Evolutionary conservation across 495 filamentous ascomycete genomes (phyloP).

Genomic region (Hamigera avellanea): DNA sequence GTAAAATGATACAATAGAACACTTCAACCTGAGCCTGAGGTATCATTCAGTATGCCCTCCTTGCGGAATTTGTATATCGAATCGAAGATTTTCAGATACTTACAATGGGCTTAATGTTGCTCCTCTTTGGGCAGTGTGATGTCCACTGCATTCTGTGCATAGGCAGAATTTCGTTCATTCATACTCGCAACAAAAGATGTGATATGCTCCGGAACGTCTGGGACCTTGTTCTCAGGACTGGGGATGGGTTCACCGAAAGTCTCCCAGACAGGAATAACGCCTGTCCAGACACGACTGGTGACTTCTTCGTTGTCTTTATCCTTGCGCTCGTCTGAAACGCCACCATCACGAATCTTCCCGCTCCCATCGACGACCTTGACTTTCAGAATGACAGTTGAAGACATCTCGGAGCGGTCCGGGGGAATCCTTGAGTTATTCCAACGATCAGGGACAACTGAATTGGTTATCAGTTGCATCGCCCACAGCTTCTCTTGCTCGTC

Average conservation of each 20-base stretch:
- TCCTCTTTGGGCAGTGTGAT: slow-evolving; percentile 25
- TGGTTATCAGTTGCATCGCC: slow-evolving; percentile 75
- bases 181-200: slow-evolving; percentile 39
- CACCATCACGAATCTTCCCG: slow-evolving; percentile 64
- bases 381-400: slow-evolving; percentile 61
- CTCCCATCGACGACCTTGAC: slow-evolving; percentile 60
- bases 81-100: too few species aligned
- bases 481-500: slow-evolving; percentile 63
- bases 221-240: slow-evolving; percentile 46
- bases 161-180: slow-evolving; percentile 40
- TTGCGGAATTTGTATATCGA: too few species aligned
- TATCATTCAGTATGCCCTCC: too few species aligned
- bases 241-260: slow-evolving; percentile 58
- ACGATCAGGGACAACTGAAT: slow-evolving; percentile 55
- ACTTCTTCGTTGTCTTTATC: slow-evolving; percentile 55
- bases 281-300: slow-evolving; percentile 57
- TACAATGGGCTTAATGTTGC: slow-evolving; percentile 23
- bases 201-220: slow-evolving; percentile 53
- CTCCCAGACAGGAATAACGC: slow-evolving; percentile 67
- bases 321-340: slow-evolving; percentile 56
- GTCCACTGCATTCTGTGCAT: slow-evolving; percentile 38
- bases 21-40: too few species aligned
- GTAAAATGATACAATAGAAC: too few species aligned
- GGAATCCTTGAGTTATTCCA: slow-evolving; percentile 63
- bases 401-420: slow-evolving; percentile 65